Conservation (phyloP, 2,329 filamentous ascomycete genomes). For the Calonectria ilicicola region DNA sequence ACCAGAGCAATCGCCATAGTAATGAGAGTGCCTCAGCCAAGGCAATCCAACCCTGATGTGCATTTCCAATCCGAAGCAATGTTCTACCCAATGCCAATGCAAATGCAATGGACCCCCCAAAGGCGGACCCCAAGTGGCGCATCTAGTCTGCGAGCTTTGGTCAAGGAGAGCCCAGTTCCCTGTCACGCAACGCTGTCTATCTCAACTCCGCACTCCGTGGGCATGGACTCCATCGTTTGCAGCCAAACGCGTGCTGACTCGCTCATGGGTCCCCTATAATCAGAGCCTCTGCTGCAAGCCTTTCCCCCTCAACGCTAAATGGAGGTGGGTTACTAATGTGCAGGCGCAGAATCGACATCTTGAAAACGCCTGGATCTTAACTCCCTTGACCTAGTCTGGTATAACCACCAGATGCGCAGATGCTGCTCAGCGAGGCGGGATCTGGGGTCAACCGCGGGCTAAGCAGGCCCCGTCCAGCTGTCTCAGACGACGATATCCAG, state of each 20-base stretch:
- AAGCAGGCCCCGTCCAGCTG: neutral
- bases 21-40: neutral
- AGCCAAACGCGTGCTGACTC: slow-evolving; percentile 37
- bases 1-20: neutral
- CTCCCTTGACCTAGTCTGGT: slow-evolving; percentile 5
- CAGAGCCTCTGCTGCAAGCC: slow-evolving; percentile 24
- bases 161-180: slow-evolving; percentile 33
- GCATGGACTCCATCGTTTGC: slow-evolving; percentile 19
- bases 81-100: neutral
- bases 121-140: slow-evolving; percentile 11
- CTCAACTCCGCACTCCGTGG: slow-evolving; percentile 31
- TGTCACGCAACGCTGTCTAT: slow-evolving; percentile 37
- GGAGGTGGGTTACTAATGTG: slow-evolving; percentile 19
- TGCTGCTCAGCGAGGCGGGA: neutral
- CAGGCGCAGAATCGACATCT: slow-evolving; percentile 22
- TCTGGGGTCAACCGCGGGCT: slow-evolving; percentile 6
- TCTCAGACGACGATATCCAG: neutral
- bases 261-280: slow-evolving; percentile 27
- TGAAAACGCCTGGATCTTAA: slow-evolving; percentile 19
- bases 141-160: slow-evolving; percentile 26
- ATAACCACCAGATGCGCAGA: slow-evolving; percentile 6
- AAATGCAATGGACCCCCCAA: slow-evolving; percentile 5
- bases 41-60: slow-evolving; percentile 1
- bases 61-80: slow-evolving; percentile 1
- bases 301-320: slow-evolving; percentile 24